These are phyloP conservation scores for Candolleomyces aberdarensis DNA, from an alignment of 768 basidiomycete genomes.

Conservation along the genomic window DNA sequence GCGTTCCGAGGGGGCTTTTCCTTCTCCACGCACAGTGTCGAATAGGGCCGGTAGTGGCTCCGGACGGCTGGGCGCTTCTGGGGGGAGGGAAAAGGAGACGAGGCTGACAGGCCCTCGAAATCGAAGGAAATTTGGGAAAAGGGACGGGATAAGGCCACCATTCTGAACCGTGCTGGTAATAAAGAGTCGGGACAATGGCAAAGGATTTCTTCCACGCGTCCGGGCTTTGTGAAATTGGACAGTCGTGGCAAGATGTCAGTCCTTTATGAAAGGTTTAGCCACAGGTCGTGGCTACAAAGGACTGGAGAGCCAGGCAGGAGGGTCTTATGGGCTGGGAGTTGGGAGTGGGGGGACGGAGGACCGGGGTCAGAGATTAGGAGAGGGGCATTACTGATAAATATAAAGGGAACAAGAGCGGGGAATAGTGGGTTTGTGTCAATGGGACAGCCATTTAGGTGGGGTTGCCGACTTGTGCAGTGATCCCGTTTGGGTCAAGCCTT, in stretches of 20 bases:
- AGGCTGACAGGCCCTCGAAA: constrained; percentile 5
- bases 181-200: constrained; percentile 1
- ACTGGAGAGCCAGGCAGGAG: neutral
- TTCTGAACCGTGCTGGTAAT: constrained; percentile 7
- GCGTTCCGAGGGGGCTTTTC: constrained; percentile 4
- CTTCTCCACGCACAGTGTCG: constrained; percentile 27
- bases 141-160: constrained; percentile 8
- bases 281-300: neutral
- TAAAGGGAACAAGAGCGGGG: neutral
- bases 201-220: neutral
- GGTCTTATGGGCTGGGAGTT: neutral
- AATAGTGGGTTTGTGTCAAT: no score
- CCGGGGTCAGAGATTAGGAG: neutral
- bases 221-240: constrained; percentile 1
- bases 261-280: neutral
- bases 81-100: neutral
- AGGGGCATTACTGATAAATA: neutral
- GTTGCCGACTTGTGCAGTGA: no score
- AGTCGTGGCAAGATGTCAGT: neutral
- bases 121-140: constrained; percentile 1
- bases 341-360: constrained; percentile 3
- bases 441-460: no score
- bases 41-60: constrained; percentile 41
- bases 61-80: constrained; percentile 12
- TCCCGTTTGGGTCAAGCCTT: constrained; percentile 1